Base-by-base conservation (phyloP, 805 yeast species). In the Cyberlindnera nakhonratchasimensis region DNA sequence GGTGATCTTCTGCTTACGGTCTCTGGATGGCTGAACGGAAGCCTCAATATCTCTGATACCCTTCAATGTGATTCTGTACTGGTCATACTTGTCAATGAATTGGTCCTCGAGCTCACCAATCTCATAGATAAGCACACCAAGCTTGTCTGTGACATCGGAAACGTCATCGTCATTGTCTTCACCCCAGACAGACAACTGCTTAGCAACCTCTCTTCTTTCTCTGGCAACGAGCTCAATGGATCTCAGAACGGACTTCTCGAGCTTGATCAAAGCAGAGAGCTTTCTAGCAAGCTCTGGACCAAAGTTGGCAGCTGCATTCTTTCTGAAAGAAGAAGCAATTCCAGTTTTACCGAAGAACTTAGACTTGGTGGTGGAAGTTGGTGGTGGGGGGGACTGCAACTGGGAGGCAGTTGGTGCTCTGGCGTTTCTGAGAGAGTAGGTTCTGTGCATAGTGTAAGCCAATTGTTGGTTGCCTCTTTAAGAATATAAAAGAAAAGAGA, bases 31-130 rank as follows among this genome's bases (percentile, higher is more conserved):
- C 75, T 91, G 98, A 53, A 93, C 98, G 42, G 96, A 86, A 50
- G 91, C 89, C 77, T 91, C 99, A 61, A 91, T 91, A 76, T 91
- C 89, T 72, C 98, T 84, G 65, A 91, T 80, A 39, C 93, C 79
- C 75, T 91, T 93, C 69, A 91, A 74, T 48, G 97, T 90, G 67
- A 93, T 80, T 72, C 98, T 82, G 82, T 93, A 93, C 72, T 89
- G 95, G 69, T 91, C 99, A 72, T 93, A 93, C 74, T 88, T 88
- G 77, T 93, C 99, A 63, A 91, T 88, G 77, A 87, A 90, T 68
- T 88, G 96, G 71, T 93, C 98, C 75, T 91, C 98, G 62, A 93
- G 80, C 76, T 91, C 98, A 69, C 96, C 97, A 63, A 93, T 79
- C 75, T 91, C 98, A 72, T 82, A 91, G 61, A 93, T 80, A 53